A percentile compares a stretch with the other conserved stretches of the same genome.
Evolutionary conservation across 495 filamentous ascomycete genomes (phyloP).

Genomic region (Trichocladium antarcticum): DNA sequence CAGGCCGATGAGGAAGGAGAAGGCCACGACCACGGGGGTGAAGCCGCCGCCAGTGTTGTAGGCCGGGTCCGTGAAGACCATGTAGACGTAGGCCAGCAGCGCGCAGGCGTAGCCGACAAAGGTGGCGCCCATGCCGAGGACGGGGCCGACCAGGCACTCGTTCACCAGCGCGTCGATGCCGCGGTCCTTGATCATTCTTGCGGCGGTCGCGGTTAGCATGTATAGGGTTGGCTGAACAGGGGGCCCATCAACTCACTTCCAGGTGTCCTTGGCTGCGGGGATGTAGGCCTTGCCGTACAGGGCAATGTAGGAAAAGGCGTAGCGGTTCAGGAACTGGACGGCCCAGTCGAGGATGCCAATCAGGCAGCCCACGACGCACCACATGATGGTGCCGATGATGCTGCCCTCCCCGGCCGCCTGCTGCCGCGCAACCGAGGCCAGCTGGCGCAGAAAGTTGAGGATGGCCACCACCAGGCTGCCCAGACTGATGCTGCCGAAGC

Average conservation of each 20-base stretch:
- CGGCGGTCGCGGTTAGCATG: slow-evolving; percentile 5
- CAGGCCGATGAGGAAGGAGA: slow-evolving; percentile 71
- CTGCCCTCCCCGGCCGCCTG: slow-evolving; percentile 56
- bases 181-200: slow-evolving; percentile 72
- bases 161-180: slow-evolving; percentile 83
- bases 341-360: slow-evolving; percentile 76
- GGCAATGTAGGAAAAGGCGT: slow-evolving; percentile 86
- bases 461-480: slow-evolving; percentile 80
- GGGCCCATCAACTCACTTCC: slow-evolving; percentile 51
- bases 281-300: slow-evolving; percentile 83
- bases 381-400: slow-evolving; percentile 51
- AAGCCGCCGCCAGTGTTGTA: slow-evolving; percentile 60
- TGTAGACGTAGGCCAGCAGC: slow-evolving; percentile 71
- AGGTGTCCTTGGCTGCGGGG: slow-evolving; percentile 75
- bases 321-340: slow-evolving; percentile 66
- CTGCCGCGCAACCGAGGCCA: slow-evolving; percentile 60
- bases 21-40: slow-evolving; percentile 62
- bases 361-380: slow-evolving; percentile 63
- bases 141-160: slow-evolving; percentile 81
- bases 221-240: no score
- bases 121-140: slow-evolving; percentile 75
- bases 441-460: slow-evolving; percentile 70
- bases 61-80: slow-evolving; percentile 58
- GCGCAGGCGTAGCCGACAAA: slow-evolving; percentile 77
- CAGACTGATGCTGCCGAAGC: slow-evolving; percentile 80